A percentile compares a stretch with the other conserved stretches of the same genome.
Evolutionary conservation across 176 grass and related monocot species (phyloP).

Genomic region (Oryza coarctata): DNA sequence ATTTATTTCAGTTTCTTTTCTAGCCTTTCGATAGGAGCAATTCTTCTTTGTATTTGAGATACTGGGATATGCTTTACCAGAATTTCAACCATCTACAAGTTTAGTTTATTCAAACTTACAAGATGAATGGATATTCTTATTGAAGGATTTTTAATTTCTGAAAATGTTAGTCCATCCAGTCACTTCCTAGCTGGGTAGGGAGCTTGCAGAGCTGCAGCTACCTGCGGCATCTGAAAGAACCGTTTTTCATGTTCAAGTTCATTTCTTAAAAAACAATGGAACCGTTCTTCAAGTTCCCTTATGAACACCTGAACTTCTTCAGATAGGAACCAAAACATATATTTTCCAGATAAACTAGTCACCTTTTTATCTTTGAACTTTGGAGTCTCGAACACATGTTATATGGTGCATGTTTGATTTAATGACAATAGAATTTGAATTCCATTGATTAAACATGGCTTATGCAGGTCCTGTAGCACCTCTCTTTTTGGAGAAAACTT

Average conservation of each 20-base stretch:
- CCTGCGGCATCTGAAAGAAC: neutral
- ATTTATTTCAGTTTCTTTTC: neutral
- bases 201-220: neutral
- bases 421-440: neutral
- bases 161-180: neutral
- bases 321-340: neutral
- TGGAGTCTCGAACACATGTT: neutral
- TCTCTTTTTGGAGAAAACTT: neutral
- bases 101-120: neutral
- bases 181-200: neutral
- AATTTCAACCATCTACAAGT: neutral
- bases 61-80: neutral
- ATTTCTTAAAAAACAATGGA: neutral
- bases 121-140: neutral
- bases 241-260: neutral
- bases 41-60: neutral
- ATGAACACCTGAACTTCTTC: neutral
- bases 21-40: neutral
- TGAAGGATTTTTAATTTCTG: neutral
- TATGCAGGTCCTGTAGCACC: neutral
- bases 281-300: neutral
- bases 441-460: neutral
- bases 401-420: neutral
- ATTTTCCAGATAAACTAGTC: neutral
- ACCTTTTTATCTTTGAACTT: neutral